Base-by-base conservation (phyloP, 306 rosid species). In the Castanospermum australe region DNA sequence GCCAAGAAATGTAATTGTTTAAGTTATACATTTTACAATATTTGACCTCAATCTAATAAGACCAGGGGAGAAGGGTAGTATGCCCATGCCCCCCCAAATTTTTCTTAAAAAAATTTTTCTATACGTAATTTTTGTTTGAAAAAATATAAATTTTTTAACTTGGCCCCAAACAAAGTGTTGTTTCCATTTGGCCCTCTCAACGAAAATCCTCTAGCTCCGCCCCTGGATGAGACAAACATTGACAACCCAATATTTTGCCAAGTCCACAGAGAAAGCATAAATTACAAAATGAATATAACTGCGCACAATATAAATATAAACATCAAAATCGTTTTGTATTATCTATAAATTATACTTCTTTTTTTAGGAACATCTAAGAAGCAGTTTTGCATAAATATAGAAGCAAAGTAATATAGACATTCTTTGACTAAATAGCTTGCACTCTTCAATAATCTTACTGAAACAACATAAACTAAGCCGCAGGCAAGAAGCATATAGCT, bases 401-500 rank as follows among this genome's bases (percentile, higher is more conserved):
- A 71, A 59, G 59, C 48, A 64, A 73, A 39, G 20, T 74, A 22
- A 66, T 2, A 17, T 15, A 69, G 21, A 60, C 55, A 78, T 18
- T 66, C 50, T 63, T 32, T 39, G 20, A 52, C 56, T 4, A 54
- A 67, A 80, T 20, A 48, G 71, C 38, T 76, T 30, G 25, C 61
- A 60, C 60, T 36, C 35, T 68, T 51, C 56, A 56, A 71, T 55
- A 62, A 30, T 66, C 97, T 79, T 86, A 93, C 98, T 73, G 86
- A 79, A 75, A 87, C 18, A 60, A 87, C 32, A 73, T 93, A 93
- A 72, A 93, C 62, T 39, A 56, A 82, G 50, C 98, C 98, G 76
- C 97, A 91, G 82, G 85, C 88, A 83, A 93, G 84, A 74, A 93
- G 98, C 78, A 88, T 57, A 90, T 87, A 93, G 82, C 98, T 84